Conservation (phyloP, 1,284 basidiomycete species). For the Ceratobasidium sp. region DNA sequence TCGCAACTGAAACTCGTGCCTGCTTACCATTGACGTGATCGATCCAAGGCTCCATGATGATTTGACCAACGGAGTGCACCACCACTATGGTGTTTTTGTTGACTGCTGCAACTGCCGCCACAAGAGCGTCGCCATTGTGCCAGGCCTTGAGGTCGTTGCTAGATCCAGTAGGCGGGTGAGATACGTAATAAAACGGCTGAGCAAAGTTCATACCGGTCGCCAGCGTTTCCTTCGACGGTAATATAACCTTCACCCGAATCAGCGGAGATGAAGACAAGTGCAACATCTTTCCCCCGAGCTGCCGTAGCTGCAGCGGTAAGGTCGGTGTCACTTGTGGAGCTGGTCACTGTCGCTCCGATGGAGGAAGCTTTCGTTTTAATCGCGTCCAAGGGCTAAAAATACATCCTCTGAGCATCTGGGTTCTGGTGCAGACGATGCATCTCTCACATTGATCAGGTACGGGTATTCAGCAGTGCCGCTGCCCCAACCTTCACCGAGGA, state of each 20-base stretch:
- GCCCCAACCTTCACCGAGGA: conserved; percentile 52
- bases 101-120: conserved; percentile 50
- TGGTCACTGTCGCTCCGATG: conserved; percentile 57
- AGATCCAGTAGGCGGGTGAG: conserved; percentile 50
- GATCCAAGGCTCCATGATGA: conserved; percentile 55
- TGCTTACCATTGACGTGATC: conserved; percentile 50
- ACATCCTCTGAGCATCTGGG: conserved; percentile 50
- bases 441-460: conserved; percentile 46
- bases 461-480: conserved; percentile 61
- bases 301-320: conserved; percentile 41
- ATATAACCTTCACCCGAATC: conserved; percentile 61
- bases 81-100: conserved; percentile 59
- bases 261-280: conserved; percentile 70
- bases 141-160: conserved; percentile 47
- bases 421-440: background rate
- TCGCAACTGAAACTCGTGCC: background rate
- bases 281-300: conserved; percentile 51
- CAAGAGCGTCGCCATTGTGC: conserved; percentile 52
- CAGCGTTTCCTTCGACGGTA: conserved; percentile 54
- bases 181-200: conserved; percentile 35
- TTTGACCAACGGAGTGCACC: conserved; percentile 56
- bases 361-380: conserved; percentile 55
- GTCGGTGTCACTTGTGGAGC: conserved; percentile 52
- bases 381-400: conserved; percentile 53
- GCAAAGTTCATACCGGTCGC: conserved; percentile 57